Evolutionary conservation across 192 early-diverging fungal genomes (phyloP).

Genomic region (Linnemannia exigua): DNA sequence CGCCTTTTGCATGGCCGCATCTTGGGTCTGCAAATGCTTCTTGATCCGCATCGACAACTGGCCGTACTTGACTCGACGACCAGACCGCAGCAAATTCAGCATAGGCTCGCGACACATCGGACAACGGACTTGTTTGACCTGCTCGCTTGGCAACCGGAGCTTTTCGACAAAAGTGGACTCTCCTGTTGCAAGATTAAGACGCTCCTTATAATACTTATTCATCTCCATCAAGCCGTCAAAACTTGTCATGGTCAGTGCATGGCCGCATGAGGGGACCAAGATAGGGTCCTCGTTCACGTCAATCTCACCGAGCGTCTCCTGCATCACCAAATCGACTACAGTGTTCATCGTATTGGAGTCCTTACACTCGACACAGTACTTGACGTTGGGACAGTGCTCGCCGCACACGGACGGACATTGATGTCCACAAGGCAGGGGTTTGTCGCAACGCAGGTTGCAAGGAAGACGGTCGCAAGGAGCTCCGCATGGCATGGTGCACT

Average conservation of each 20-base stretch:
- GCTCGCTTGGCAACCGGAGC: conserved; percentile 18
- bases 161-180: conserved; percentile 17
- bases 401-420: conserved; percentile 65
- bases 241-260: conserved; percentile 64
- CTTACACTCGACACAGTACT: conserved; percentile 56
- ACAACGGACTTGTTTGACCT: conserved; percentile 43
- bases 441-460: conserved; percentile 65
- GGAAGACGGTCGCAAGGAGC: conserved; percentile 71
- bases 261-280: conserved; percentile 64
- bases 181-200: background rate
- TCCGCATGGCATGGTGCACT: conserved; percentile 66
- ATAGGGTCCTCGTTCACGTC: conserved; percentile 63
- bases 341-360: conserved; percentile 24
- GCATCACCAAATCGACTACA: conserved; percentile 51
- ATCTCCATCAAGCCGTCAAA: conserved; percentile 67
- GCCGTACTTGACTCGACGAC: conserved; percentile 50
- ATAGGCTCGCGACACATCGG: conserved; percentile 63
- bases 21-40: conserved; percentile 25
- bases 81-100: conserved; percentile 48
- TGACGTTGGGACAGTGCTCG: conserved; percentile 40
- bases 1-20: background rate
- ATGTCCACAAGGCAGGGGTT: conserved; percentile 63
- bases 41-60: conserved; percentile 38
- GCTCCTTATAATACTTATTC: conserved; percentile 50
- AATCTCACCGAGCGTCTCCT: conserved; percentile 45